These are phyloP conservation scores for Zygosaccharomyces pseudobailii DNA, from an alignment of 1,139 yeast species.

Conservation along the genomic window DNA sequence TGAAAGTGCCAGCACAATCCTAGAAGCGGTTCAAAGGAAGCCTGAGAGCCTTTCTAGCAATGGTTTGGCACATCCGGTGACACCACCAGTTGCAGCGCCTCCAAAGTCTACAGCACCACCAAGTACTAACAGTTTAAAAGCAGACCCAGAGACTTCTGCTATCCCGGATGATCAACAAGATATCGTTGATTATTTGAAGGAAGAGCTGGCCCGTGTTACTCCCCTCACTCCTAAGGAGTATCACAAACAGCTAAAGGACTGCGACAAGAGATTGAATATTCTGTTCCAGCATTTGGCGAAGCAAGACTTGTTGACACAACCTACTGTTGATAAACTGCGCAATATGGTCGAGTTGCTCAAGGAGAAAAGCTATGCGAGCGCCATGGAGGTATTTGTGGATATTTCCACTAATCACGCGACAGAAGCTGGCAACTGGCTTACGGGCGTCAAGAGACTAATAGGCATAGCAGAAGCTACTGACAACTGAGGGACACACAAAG, in stretches of 20 bases:
- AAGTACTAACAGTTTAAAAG: conserved; percentile 6
- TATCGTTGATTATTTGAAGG: conserved; percentile 53
- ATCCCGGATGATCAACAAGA: conserved; percentile 56
- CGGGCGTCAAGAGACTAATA: conserved; percentile 84
- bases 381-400: conserved; percentile 52
- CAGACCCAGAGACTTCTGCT: conserved; percentile 11
- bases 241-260: conserved; percentile 69
- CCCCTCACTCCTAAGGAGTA: conserved; percentile 76
- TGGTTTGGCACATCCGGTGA: conserved; percentile 1
- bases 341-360: conserved; percentile 50
- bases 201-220: conserved; percentile 55
- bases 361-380: conserved; percentile 53
- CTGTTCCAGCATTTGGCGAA: conserved; percentile 78
- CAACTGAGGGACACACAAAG: conserved; percentile 3
- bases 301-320: conserved; percentile 57
- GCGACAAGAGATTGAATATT: conserved; percentile 74
- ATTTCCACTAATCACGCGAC: conserved; percentile 63
- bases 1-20: conserved; percentile 20
- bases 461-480: conserved; percentile 53
- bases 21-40: conserved; percentile 24
- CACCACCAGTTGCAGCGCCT: conserved; percentile 11
- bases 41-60: conserved; percentile 8
- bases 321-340: conserved; percentile 52
- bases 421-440: conserved; percentile 89
- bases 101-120: conserved; percentile 3